phyloP scores from a whole-genome alignment of 441 rosid genomes.

The Jatropha multifida region DNA sequence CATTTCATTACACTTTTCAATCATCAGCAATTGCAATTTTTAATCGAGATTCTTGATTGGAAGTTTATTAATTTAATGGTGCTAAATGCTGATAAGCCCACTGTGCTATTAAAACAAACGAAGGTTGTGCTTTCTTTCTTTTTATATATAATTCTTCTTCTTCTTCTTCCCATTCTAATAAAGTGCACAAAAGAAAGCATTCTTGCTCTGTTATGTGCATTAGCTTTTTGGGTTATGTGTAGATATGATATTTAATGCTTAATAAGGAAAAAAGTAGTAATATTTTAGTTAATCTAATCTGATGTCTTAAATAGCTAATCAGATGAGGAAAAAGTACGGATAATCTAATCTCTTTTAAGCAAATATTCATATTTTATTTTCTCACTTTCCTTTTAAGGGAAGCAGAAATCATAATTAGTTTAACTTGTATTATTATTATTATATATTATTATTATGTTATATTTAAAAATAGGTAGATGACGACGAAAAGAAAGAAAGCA shows the following conservation, averaged over 20 bases:
- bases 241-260: neutral
- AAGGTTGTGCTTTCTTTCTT: neutral
- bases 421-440: neutral
- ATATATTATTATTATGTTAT: neutral
- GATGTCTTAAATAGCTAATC: neutral
- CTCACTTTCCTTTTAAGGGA: conserved; percentile 43
- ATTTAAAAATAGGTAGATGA: conserved; percentile 7
- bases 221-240: conserved; percentile 14
- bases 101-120: neutral
- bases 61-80: neutral
- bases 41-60: neutral
- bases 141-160: neutral
- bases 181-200: conserved; percentile 17
- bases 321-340: conserved; percentile 2
- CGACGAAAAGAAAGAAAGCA: conserved; percentile 7
- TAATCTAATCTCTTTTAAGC: neutral
- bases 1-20: conserved; percentile 20
- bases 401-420: conserved; percentile 22
- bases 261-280: neutral
- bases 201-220: conserved; percentile 6
- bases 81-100: neutral
- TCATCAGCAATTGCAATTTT: conserved; percentile 8
- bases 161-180: neutral
- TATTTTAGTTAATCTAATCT: neutral
- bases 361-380: neutral